These are phyloP conservation scores for Rauvolfia tetraphylla DNA, from an alignment of 257 asterid species.

Conservation along the genomic window DNA sequence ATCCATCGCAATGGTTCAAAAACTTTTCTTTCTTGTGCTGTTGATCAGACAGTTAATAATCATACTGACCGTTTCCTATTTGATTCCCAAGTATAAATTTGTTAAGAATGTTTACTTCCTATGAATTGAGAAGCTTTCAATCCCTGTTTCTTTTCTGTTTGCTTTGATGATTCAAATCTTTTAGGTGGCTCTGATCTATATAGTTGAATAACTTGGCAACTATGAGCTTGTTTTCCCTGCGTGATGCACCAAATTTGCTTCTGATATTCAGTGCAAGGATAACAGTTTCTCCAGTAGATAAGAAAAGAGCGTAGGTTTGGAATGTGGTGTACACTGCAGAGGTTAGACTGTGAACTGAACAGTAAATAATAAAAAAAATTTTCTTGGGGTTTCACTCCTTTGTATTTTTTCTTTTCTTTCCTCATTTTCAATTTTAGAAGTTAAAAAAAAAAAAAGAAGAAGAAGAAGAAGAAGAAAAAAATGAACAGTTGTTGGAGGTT, in stretches of 20 bases:
- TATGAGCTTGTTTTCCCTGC: not conserved
- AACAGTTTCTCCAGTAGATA: no score
- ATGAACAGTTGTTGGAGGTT: no score
- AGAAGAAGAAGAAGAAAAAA: no score
- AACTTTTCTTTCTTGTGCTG: not conserved
- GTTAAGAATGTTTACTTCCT: not conserved
- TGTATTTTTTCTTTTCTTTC: no score
- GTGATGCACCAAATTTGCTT: not conserved
- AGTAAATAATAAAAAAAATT: no score
- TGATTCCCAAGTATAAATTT: not conserved
- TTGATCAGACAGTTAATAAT: not conserved
- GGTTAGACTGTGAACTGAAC: no score
- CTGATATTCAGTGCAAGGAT: not conserved
- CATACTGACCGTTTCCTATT: not conserved
- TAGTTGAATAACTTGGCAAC: not conserved
- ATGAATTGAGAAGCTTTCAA: no score
- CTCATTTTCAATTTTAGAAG: no score
- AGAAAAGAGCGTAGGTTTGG: no score
- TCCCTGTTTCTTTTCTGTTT: not conserved
- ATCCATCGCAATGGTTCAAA: constrained; percentile 1
- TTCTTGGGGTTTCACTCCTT: no score
- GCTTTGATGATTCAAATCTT: not conserved
- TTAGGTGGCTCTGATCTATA: not conserved
- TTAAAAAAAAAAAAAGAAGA: no score
- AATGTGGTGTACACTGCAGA: no score